These are phyloP conservation scores for Aspergillus novoparasiticus DNA, from an alignment of 2,329 filamentous ascomycete genomes.

Conservation along the genomic window DNA sequence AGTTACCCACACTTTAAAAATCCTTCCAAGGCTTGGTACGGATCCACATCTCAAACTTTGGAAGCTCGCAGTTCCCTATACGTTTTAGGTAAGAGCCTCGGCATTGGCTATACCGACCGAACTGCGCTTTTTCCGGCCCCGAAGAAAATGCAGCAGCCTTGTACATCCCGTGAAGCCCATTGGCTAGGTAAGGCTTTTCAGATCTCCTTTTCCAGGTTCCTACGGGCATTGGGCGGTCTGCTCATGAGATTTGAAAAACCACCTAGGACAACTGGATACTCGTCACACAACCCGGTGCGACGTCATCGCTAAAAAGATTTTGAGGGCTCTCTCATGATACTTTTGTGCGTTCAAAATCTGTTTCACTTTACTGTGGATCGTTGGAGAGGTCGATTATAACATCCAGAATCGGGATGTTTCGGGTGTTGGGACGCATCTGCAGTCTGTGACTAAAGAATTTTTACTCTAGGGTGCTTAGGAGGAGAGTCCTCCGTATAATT, in stretches of 20 bases:
- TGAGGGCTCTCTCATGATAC: neutral
- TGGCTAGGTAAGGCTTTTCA: neutral
- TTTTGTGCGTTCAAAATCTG: neutral
- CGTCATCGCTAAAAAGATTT: neutral
- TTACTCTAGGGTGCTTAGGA: neutral
- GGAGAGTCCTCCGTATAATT: neutral
- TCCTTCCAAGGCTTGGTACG: neutral
- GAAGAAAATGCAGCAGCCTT: neutral
- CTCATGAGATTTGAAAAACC: neutral
- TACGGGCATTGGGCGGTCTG: neutral
- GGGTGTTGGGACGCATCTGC: neutral
- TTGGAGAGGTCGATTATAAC: neutral
- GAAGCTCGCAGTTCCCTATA: neutral
- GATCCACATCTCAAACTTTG: neutral
- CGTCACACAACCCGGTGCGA: neutral
- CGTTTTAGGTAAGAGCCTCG: neutral
- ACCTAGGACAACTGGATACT: neutral
- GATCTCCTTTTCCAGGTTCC: neutral
- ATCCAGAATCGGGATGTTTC: neutral
- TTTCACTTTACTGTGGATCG: neutral
- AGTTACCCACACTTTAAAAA: neutral
- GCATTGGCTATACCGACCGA: neutral
- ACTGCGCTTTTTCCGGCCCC: neutral
- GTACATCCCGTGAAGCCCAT: neutral
- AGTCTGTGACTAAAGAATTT: neutral